These are phyloP conservation scores for Abrus precatorius DNA, from an alignment of 306 rosid species.

Conservation along the genomic window DNA sequence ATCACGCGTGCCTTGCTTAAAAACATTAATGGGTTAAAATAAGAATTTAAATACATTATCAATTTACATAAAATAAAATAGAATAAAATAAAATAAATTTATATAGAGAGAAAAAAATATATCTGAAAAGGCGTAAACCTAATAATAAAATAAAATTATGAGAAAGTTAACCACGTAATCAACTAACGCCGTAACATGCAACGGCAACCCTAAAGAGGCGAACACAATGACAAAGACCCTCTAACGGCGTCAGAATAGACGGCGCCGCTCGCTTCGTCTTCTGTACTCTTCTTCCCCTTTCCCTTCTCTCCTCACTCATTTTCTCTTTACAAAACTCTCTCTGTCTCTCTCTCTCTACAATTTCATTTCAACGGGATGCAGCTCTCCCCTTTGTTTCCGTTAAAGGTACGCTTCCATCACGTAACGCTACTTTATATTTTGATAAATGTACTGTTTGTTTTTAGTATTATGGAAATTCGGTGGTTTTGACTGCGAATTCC, in stretches of 20 bases:
- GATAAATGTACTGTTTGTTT: background rate
- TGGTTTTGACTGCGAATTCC: slow-evolving; percentile 47
- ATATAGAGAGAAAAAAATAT: background rate
- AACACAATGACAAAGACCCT: background rate
- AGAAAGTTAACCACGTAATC: slow-evolving; percentile 36
- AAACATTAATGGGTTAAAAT: too few species aligned
- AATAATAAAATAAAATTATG: slow-evolving; percentile 1
- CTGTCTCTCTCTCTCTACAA: slow-evolving; percentile 41
- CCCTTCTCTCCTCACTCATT: background rate
- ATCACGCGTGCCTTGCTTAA: too few species aligned
- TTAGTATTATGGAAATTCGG: background rate
- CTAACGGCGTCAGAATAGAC: slow-evolving; percentile 43
- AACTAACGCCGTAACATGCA: slow-evolving; percentile 26
- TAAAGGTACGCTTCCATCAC: slow-evolving; percentile 46
- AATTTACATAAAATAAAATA: background rate
- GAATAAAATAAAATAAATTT: background rate
- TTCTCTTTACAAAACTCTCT: background rate
- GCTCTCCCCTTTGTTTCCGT: slow-evolving; percentile 17
- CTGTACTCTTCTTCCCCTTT: background rate
- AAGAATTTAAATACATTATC: too few species aligned
- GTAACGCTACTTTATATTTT: slow-evolving; percentile 17
- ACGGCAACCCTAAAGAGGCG: slow-evolving; percentile 18
- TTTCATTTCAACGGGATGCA: slow-evolving; percentile 35
- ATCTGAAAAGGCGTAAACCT: background rate
- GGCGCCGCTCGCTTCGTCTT: slow-evolving; percentile 48